Conservation (phyloP, 495 filamentous ascomycete species). For the Tetracladium setigerum region DNA sequence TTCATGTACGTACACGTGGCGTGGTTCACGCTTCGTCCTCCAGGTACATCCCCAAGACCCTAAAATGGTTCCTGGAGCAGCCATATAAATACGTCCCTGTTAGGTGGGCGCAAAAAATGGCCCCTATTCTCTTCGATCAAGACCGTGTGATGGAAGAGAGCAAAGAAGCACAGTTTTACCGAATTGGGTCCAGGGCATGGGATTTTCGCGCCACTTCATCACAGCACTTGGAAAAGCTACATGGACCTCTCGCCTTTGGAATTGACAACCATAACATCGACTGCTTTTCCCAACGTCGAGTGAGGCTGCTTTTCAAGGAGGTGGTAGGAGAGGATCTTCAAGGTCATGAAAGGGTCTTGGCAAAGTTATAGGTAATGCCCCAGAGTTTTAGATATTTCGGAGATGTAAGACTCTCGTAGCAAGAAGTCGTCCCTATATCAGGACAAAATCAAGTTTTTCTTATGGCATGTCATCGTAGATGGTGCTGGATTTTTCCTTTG, state of each 20-base stretch:
- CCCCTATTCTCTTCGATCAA: not conserved
- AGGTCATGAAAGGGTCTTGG: not conserved
- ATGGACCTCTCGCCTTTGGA: not conserved
- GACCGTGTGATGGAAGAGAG: not conserved
- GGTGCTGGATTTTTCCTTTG: no score
- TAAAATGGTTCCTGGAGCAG: slow-evolving; percentile 1
- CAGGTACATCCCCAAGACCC: slow-evolving; percentile 1
- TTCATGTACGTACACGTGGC: slow-evolving; percentile 1
- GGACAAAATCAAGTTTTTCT: no score
- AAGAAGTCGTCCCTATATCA: no score
- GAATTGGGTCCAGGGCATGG: not conserved
- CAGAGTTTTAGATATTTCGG: no score
- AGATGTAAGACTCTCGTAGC: not conserved
- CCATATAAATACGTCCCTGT: not conserved
- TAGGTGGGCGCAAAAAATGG: not conserved
- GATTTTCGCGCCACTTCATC: not conserved
- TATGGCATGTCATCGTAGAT: no score
- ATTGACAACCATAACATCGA: not conserved
- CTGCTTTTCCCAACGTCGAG: not conserved
- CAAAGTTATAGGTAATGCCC: no score
- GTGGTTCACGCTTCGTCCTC: slow-evolving; percentile 7
- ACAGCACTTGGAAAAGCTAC: not conserved
- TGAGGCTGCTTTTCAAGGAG: not conserved
- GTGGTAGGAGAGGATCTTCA: not conserved
- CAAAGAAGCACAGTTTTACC: not conserved